phyloP scores from a whole-genome alignment of 768 basidiomycete genomes.

The Boletus subcaerulescens region DNA sequence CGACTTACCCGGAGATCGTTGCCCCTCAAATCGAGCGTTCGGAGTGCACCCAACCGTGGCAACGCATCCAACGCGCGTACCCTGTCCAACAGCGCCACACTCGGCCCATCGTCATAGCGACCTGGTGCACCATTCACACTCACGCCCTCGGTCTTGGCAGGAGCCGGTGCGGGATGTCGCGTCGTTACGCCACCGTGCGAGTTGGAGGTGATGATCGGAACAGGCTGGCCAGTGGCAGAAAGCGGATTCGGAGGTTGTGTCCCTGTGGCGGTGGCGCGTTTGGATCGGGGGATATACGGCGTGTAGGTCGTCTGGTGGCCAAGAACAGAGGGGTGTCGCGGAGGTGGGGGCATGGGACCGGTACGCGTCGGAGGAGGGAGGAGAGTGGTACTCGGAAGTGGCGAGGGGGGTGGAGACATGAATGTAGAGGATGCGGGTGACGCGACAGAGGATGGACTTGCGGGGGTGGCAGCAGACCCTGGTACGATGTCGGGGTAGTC shows the following conservation, averaged over 20 bases:
- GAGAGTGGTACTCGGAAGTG: conserved; percentile 28
- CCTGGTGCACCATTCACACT: conserved; percentile 1
- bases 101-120: conserved; percentile 46
- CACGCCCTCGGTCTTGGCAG: background rate
- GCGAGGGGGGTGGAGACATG: conserved; percentile 33
- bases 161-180: conserved; percentile 33
- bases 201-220: conserved; percentile 71
- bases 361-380: conserved; percentile 27
- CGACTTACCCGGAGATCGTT: conserved; percentile 85
- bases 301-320: conserved; percentile 73
- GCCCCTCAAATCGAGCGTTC: conserved; percentile 87
- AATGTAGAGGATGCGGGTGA: conserved; percentile 19
- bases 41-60: conserved; percentile 78
- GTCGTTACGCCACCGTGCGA: conserved; percentile 52
- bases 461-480: background rate
- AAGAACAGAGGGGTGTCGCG: conserved; percentile 47
- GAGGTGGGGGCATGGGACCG: conserved; percentile 45
- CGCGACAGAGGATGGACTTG: conserved; percentile 3
- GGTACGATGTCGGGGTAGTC: conserved; percentile 87
- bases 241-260: conserved; percentile 35
- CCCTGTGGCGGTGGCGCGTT: conserved; percentile 33
- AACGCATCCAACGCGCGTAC: conserved; percentile 86
- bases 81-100: conserved; percentile 79
- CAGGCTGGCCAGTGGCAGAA: conserved; percentile 42
- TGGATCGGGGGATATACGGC: conserved; percentile 72